Conservation (phyloP, 306 rosid species). For the Prunus salicina region DNA sequence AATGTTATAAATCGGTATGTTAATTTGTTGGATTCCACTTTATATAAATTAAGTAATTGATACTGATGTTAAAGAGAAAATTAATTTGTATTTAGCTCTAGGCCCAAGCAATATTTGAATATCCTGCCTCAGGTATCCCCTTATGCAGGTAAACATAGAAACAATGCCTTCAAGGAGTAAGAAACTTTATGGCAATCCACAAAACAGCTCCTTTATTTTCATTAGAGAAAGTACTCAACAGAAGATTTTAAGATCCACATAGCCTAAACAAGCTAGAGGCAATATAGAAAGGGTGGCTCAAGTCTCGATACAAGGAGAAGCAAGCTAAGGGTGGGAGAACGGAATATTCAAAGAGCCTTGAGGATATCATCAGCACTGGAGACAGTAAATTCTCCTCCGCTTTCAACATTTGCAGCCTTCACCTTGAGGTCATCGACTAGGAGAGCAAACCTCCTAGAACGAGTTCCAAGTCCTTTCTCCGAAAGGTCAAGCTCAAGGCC, state of each 20-base stretch:
- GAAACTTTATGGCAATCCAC: not conserved
- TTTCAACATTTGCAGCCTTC: slow-evolving; percentile 78
- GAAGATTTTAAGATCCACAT: not conserved
- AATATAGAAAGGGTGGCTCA: not conserved
- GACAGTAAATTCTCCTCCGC: slow-evolving; percentile 75
- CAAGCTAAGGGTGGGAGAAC: not conserved
- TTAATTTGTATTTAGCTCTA: too few species aligned
- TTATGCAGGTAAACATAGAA: too few species aligned
- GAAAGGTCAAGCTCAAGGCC: slow-evolving; percentile 90
- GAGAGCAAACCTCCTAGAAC: slow-evolving; percentile 81
- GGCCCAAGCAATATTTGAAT: too few species aligned
- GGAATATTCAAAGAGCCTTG: slow-evolving; percentile 62
- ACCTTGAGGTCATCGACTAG: slow-evolving; percentile 80
- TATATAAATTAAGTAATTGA: too few species aligned
- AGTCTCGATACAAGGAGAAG: not conserved
- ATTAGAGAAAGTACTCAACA: not conserved
- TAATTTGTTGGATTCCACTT: too few species aligned
- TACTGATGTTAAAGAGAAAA: too few species aligned
- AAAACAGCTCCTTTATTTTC: slow-evolving; percentile 14
- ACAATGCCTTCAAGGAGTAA: too few species aligned
- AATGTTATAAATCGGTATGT: too few species aligned
- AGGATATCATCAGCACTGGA: slow-evolving; percentile 91
- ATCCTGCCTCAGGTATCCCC: too few species aligned
- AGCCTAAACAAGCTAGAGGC: not conserved
- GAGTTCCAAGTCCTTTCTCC: slow-evolving; percentile 73